phyloP scores from a whole-genome alignment of 2,329 filamentous ascomycete genomes.

The Talaromyces sp. region DNA sequence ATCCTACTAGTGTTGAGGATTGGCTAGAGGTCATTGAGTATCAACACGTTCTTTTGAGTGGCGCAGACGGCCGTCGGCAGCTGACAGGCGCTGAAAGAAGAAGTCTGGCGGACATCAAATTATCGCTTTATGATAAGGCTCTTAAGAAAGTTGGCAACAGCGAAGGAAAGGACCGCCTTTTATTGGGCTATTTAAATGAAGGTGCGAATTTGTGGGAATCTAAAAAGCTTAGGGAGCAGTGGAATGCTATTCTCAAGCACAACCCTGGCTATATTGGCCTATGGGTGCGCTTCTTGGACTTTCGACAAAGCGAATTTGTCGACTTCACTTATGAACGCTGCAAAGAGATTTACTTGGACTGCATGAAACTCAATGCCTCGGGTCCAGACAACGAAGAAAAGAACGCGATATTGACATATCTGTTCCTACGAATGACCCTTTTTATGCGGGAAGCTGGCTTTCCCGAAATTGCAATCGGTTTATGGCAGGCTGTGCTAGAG shows the following conservation, averaged over 20 bases:
- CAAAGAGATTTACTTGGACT: constrained; percentile 55
- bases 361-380: constrained; percentile 43
- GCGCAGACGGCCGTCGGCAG: constrained; percentile 31
- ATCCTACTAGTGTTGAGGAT: constrained; percentile 61
- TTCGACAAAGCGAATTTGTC: constrained; percentile 61
- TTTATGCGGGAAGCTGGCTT: constrained; percentile 75
- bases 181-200: constrained; percentile 67
- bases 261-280: constrained; percentile 57
- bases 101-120: constrained; percentile 71
- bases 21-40: constrained; percentile 79
- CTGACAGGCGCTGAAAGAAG: constrained; percentile 57
- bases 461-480: constrained; percentile 66
- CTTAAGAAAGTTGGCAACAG: constrained; percentile 51
- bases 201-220: constrained; percentile 69
- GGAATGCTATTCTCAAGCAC: constrained; percentile 56
- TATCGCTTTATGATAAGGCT: constrained; percentile 75
- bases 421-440: constrained; percentile 68
- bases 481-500: constrained; percentile 81
- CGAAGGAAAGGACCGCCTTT: constrained; percentile 53
- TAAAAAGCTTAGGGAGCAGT: constrained; percentile 57
- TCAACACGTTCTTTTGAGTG: constrained; percentile 63
- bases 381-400: constrained; percentile 18
- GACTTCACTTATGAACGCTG: constrained; percentile 65
- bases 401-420: constrained; percentile 53
- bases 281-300: constrained; percentile 71